Conservation (phyloP, 345 rosid species). For the Corchorus olitorius region DNA sequence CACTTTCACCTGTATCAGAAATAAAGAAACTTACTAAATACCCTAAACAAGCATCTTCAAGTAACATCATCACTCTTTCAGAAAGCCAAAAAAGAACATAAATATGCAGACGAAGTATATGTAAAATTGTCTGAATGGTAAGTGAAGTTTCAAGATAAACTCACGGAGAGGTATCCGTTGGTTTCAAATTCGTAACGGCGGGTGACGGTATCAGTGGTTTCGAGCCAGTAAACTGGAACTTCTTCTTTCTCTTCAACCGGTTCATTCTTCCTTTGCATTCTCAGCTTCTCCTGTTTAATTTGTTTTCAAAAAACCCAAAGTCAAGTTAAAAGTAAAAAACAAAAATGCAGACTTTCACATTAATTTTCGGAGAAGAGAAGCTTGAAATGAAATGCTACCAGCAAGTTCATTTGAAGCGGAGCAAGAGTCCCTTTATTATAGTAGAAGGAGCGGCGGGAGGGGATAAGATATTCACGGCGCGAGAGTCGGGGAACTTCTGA, state of each 20-base stretch:
- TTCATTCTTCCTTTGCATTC: slow-evolving; percentile 46
- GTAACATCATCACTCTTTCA: background rate
- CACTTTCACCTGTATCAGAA: slow-evolving; percentile 52
- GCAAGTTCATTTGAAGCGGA: slow-evolving; percentile 24
- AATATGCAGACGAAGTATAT: slow-evolving; percentile 23
- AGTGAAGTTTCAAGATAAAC: background rate
- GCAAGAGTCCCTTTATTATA: background rate
- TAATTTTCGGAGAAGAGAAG: background rate
- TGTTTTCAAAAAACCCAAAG: background rate
- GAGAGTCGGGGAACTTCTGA: background rate
- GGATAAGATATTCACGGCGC: slow-evolving; percentile 1
- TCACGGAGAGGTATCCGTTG: slow-evolving; percentile 75
- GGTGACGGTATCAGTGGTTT: slow-evolving; percentile 69
- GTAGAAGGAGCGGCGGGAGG: background rate
- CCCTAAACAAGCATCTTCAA: background rate
- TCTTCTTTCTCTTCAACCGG: slow-evolving; percentile 31
- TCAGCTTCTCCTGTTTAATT: slow-evolving; percentile 46
- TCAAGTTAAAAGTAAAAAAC: background rate
- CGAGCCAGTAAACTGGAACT: slow-evolving; percentile 64
- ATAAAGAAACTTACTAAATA: background rate
- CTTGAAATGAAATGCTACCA: slow-evolving; percentile 19
- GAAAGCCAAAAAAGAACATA: background rate
- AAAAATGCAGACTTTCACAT: background rate
- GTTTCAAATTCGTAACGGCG: slow-evolving; percentile 69
- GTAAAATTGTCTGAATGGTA: slow-evolving; percentile 18